Evolutionary conservation across 768 basidiomycete genomes (phyloP).

Genomic region (Gelatoporia subvermispora): DNA sequence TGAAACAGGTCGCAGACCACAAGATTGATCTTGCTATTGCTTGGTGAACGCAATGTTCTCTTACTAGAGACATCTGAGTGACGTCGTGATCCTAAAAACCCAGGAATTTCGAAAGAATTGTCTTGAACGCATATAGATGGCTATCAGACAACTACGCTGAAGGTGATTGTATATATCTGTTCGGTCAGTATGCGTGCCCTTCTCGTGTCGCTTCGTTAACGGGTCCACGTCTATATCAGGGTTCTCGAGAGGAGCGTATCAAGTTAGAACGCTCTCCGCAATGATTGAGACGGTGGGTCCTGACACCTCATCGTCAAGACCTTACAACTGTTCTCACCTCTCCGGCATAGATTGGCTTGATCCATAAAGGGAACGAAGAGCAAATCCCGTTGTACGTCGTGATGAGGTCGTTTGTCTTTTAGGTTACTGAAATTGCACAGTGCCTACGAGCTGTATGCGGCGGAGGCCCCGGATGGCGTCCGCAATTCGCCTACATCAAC

Average conservation of each 20-base stretch:
- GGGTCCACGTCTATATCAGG: constrained; percentile 11
- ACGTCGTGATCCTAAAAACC: background rate
- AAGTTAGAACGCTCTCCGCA: constrained; percentile 35
- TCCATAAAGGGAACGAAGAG: constrained; percentile 25
- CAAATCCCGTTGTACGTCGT: constrained; percentile 26
- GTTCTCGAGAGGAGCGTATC: constrained; percentile 42
- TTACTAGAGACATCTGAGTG: background rate
- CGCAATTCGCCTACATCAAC: no score
- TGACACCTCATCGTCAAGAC: no score
- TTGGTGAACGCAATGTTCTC: background rate
- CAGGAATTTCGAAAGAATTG: constrained; percentile 17
- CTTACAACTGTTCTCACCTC: no score
- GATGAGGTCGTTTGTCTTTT: no score
- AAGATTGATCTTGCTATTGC: constrained; percentile 13
- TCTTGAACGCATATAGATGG: constrained; percentile 27
- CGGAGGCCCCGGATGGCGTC: no score
- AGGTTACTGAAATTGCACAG: background rate
- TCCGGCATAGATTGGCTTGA: constrained; percentile 33
- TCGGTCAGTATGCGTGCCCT: constrained; percentile 18
- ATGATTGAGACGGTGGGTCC: constrained; percentile 30
- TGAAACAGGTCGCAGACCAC: background rate
- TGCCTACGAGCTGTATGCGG: constrained; percentile 13
- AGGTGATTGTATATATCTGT: constrained; percentile 33
- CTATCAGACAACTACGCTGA: constrained; percentile 24
- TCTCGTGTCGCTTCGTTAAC: background rate